These are phyloP conservation scores for Cyberlindnera subsufficiens DNA, from an alignment of 805 yeast genomes.

Conservation along the genomic window DNA sequence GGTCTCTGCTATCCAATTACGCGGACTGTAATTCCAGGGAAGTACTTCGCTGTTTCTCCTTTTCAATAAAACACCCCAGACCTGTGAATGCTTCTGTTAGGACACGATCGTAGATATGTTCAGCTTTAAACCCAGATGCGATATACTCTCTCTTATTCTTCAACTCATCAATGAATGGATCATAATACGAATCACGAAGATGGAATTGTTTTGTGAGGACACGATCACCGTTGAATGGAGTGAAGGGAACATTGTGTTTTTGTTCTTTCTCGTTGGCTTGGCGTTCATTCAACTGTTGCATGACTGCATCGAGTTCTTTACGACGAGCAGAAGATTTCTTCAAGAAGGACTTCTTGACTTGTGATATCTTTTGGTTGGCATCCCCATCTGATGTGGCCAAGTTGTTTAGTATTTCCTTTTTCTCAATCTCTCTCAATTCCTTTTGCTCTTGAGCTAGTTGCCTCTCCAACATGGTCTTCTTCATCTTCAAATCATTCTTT, in stretches of 20 bases:
- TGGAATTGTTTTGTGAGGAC: conserved; percentile 47
- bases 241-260: conserved; percentile 55
- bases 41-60: conserved; percentile 34
- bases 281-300: conserved; percentile 30
- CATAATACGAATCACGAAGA: conserved; percentile 45
- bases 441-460: conserved; percentile 58
- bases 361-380: conserved; percentile 44
- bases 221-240: conserved; percentile 92
- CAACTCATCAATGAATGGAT: conserved; percentile 55
- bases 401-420: conserved; percentile 49
- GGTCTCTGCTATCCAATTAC: conserved; percentile 41
- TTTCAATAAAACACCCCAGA: conserved; percentile 70
- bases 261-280: conserved; percentile 15
- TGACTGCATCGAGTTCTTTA: conserved; percentile 37
- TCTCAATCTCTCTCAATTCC: conserved; percentile 48
- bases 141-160: conserved; percentile 55
- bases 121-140: conserved; percentile 83
- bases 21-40: conserved; percentile 29
- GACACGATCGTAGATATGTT: conserved; percentile 65
- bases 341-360: conserved; percentile 45
- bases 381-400: conserved; percentile 36
- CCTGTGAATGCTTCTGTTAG: conserved; percentile 89
- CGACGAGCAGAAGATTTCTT: conserved; percentile 64
- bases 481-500: conserved; percentile 58
- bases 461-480: conserved; percentile 46